Conservation (phyloP, 164 flowering plant species). For the Kalanchoe fedtschenkoi region DNA sequence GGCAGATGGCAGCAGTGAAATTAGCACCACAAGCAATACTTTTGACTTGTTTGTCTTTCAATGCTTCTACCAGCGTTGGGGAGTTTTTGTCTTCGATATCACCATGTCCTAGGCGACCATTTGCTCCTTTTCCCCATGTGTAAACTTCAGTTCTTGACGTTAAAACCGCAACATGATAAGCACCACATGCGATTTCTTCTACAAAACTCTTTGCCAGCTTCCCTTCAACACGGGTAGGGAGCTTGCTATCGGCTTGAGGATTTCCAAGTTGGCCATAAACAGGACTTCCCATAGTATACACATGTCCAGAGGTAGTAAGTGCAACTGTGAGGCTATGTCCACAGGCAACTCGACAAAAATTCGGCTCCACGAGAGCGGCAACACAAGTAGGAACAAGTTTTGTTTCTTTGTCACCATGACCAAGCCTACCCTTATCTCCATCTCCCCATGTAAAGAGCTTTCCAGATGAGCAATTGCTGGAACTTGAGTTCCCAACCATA, state of each 20-base stretch:
- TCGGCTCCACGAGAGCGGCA: constrained; percentile 91
- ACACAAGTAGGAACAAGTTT: constrained; percentile 96
- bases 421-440: constrained; percentile 94
- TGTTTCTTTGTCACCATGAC: constrained; percentile 89
- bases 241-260: constrained; percentile 89
- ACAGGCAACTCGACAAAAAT: constrained; percentile 87
- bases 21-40: constrained; percentile 93
- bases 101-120: constrained; percentile 94
- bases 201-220: constrained; percentile 73
- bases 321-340: constrained; percentile 97
- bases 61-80: constrained; percentile 78
- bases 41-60: constrained; percentile 95
- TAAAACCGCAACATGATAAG: constrained; percentile 88
- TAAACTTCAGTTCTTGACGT: constrained; percentile 97
- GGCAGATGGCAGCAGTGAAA: constrained; percentile 90
- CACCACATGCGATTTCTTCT: constrained; percentile 96
- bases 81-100: constrained; percentile 72
- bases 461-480: constrained; percentile 90
- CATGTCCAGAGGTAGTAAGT: constrained; percentile 89
- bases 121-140: constrained; percentile 98
- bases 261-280: constrained; percentile 96
- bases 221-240: constrained; percentile 86
- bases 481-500: constrained; percentile 91
- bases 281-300: constrained; percentile 89
- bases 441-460: constrained; percentile 98